Percentiles rank a stretch among this genome's conserved stretches.
These are phyloP conservation scores for Epithele typhae DNA, from an alignment of 768 basidiomycete species.

Conservation along the genomic window DNA sequence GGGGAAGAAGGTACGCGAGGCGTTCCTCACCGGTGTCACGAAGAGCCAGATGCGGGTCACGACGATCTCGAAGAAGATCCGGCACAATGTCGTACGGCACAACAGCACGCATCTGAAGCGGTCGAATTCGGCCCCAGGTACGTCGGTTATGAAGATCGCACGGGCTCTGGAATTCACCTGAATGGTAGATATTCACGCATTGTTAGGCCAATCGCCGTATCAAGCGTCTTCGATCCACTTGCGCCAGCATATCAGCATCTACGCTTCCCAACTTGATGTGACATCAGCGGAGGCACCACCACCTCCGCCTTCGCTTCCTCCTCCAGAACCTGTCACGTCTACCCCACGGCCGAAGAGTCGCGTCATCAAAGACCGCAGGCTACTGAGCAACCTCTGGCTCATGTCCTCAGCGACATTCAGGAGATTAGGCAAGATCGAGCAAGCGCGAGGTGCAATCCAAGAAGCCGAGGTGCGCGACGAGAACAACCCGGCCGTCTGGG, in stretches of 20 bases:
- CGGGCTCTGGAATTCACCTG: too few relatives aligned
- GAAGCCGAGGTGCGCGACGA: constrained; percentile 92
- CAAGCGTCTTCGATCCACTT: constrained; percentile 86
- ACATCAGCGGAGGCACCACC: constrained; percentile 26
- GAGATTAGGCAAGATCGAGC: constrained; percentile 83
- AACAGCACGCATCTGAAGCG: constrained; percentile 46
- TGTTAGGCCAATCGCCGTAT: constrained; percentile 57
- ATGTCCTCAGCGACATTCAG: constrained; percentile 94
- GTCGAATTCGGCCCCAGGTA: constrained; percentile 68
- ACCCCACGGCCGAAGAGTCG: constrained; percentile 28
- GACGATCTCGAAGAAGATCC: constrained; percentile 74
- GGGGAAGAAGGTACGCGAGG: constrained; percentile 74
- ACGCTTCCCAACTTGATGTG: constrained; percentile 29
- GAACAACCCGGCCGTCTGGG: constrained; percentile 87
- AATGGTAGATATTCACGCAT: constrained; percentile 60
- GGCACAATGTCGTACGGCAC: constrained; percentile 59
- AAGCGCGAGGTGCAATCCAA: constrained; percentile 86
- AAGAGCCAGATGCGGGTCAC: constrained; percentile 70
- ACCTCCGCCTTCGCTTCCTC: constrained; percentile 44
- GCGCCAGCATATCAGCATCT: constrained; percentile 43
- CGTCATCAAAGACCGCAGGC: constrained; percentile 50
- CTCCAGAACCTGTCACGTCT: constrained; percentile 28
- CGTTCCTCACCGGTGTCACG: constrained; percentile 69
- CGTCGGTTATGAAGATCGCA: constrained; percentile 14
- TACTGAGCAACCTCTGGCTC: constrained; percentile 87